Percentiles rank a stretch among this genome's conserved stretches.
phyloP scores from a whole-genome alignment of 225 moss, liverwort and hornwort species.

The Asterella californica region DNA sequence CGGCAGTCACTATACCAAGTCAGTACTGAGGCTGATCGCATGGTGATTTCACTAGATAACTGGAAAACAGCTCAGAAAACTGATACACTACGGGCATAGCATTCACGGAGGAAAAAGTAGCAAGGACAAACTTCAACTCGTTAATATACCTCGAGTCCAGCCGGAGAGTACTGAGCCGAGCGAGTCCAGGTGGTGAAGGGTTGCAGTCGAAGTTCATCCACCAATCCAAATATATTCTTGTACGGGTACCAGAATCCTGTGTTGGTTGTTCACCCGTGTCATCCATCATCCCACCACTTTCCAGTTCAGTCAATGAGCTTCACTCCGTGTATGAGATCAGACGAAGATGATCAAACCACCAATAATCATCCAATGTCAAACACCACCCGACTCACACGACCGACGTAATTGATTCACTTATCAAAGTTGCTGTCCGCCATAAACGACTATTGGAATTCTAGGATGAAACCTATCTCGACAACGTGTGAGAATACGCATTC shows the following conservation, averaged over 20 bases:
- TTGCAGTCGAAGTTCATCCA: slow-evolving; percentile 70
- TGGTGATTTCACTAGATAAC: too few relatives aligned
- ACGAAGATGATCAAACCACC: not conserved
- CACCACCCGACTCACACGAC: too few relatives aligned
- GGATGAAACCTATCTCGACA: too few relatives aligned
- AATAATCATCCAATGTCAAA: not conserved
- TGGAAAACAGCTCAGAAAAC: too few relatives aligned
- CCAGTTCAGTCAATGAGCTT: not conserved
- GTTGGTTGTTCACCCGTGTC: not conserved
- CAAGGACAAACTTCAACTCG: not conserved
- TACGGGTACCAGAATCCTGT: slow-evolving; percentile 99
- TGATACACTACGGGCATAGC: too few relatives aligned
- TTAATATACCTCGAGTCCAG: slow-evolving; percentile 70
- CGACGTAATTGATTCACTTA: too few relatives aligned
- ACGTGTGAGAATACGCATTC: too few relatives aligned
- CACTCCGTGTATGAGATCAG: not conserved
- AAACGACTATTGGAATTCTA: too few relatives aligned
- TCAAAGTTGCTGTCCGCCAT: too few relatives aligned
- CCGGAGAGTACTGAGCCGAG: slow-evolving; percentile 87
- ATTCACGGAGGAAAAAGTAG: not conserved
- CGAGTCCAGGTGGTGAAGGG: slow-evolving; percentile 95
- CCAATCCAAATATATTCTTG: slow-evolving; percentile 83
- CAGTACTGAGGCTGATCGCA: not conserved
- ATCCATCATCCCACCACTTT: slow-evolving; percentile 15
- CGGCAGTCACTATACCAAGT: not conserved